Evolutionary conservation across 306 rosid genomes (phyloP).

Genomic region (Trichosanthes cucumerina): DNA sequence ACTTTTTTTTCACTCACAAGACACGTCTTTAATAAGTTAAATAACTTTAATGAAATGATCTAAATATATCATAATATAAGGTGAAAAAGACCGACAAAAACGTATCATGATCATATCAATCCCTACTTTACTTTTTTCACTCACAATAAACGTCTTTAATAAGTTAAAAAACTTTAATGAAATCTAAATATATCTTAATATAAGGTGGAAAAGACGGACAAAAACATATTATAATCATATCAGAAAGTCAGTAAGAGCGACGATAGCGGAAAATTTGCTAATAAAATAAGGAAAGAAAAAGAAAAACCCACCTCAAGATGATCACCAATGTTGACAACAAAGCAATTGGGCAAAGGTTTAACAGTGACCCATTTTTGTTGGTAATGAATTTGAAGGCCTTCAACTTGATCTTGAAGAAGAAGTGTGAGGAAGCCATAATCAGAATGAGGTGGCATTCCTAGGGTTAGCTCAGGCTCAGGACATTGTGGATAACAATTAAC

Average conservation of each 20-base stretch:
- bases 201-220: too few species aligned
- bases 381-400: conserved; percentile 64
- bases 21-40: too few species aligned
- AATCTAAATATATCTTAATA: too few species aligned
- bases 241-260: neutral
- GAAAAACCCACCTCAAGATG: conserved; percentile 60
- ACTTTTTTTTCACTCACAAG: too few species aligned
- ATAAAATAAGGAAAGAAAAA: too few species aligned
- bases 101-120: neutral
- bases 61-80: too few species aligned
- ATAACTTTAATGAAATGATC: too few species aligned
- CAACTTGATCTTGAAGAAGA: conserved; percentile 69
- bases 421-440: conserved; percentile 88
- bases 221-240: too few species aligned
- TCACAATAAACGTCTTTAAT: too few species aligned
- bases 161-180: too few species aligned
- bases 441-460: conserved; percentile 91
- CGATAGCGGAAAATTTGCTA: neutral
- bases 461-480: conserved; percentile 84
- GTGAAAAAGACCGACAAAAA: too few species aligned
- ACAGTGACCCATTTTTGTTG: conserved; percentile 70
- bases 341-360: conserved; percentile 54
- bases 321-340: conserved; percentile 83
- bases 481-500: conserved; percentile 80
- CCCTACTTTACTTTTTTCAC: too few species aligned